Conservation (phyloP, 768 basidiomycete genomes). For the Kwoniella heveanensis region DNA sequence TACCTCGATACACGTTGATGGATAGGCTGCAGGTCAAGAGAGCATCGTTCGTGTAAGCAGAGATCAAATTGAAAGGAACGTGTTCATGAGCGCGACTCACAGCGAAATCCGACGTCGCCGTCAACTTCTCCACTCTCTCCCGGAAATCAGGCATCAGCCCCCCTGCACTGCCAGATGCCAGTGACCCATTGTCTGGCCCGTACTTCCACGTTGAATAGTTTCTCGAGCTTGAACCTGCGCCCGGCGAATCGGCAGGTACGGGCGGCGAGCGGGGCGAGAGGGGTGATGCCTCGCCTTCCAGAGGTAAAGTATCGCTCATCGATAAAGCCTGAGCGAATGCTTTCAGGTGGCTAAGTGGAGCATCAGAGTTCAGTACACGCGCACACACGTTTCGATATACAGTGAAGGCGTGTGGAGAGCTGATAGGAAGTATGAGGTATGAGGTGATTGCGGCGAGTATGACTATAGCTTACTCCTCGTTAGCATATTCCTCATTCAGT, state of each 20-base stretch:
- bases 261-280: conserved; percentile 36
- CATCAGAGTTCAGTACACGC: background rate
- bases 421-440: background rate
- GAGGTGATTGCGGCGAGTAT: background rate
- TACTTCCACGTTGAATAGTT: conserved; percentile 31
- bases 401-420: too few relatives aligned
- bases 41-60: background rate
- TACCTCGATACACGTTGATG: conserved; percentile 80
- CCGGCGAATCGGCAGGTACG: conserved; percentile 17
- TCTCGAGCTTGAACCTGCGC: conserved; percentile 54
- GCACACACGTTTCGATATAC: background rate
- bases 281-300: conserved; percentile 41
- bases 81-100: conserved; percentile 51
- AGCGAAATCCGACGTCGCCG: conserved; percentile 57
- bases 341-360: conserved; percentile 63
- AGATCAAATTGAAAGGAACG: background rate
- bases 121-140: conserved; percentile 54
- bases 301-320: conserved; percentile 61
- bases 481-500: conserved; percentile 65
- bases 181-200: conserved; percentile 34
- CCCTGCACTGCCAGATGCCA: conserved; percentile 10
- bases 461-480: conserved; percentile 65
- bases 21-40: conserved; percentile 70
- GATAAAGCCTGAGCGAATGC: conserved; percentile 76
- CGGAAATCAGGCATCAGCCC: conserved; percentile 13